Conservation (phyloP, 2,329 filamentous ascomycete genomes). For the Epichloe coenophiala region DNA sequence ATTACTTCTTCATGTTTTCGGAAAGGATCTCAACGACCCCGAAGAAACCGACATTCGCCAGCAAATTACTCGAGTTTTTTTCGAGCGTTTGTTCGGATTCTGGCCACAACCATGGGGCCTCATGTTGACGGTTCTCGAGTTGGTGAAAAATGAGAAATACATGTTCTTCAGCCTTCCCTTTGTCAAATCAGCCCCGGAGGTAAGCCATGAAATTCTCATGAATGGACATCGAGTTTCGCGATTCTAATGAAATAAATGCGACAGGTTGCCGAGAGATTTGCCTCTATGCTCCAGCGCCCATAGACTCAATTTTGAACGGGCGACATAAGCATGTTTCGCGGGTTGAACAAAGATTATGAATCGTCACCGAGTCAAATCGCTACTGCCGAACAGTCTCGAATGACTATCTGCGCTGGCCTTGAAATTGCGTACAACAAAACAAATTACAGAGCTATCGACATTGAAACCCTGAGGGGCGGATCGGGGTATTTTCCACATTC, state of each 20-base stretch:
- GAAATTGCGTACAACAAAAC: not conserved
- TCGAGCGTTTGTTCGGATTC: slow-evolving; percentile 78
- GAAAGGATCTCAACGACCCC: slow-evolving; percentile 55
- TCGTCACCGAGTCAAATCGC: not conserved
- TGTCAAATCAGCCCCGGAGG: slow-evolving; percentile 80
- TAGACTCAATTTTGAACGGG: slow-evolving; percentile 8
- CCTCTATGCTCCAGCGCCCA: slow-evolving; percentile 20
- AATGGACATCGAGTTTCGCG: not conserved
- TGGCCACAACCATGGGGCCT: slow-evolving; percentile 95
- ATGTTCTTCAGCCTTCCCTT: slow-evolving; percentile 88
- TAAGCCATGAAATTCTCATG: slow-evolving; percentile 24
- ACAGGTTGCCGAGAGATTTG: slow-evolving; percentile 24
- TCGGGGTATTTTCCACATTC: not conserved
- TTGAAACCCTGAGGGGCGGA: not conserved
- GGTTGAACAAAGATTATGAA: not conserved
- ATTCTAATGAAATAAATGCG: slow-evolving; percentile 4
- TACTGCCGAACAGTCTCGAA: not conserved
- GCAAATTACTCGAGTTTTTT: slow-evolving; percentile 75
- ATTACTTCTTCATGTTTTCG: slow-evolving; percentile 73
- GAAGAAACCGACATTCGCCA: slow-evolving; percentile 76
- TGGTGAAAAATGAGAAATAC: slow-evolving; percentile 83
- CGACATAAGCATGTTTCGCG: not conserved
- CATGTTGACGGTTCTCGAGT: slow-evolving; percentile 73
- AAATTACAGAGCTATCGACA: not conserved
- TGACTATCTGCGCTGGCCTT: not conserved